Conservation (phyloP, 768 basidiomycete genomes). For the Ramaria sp. region DNA sequence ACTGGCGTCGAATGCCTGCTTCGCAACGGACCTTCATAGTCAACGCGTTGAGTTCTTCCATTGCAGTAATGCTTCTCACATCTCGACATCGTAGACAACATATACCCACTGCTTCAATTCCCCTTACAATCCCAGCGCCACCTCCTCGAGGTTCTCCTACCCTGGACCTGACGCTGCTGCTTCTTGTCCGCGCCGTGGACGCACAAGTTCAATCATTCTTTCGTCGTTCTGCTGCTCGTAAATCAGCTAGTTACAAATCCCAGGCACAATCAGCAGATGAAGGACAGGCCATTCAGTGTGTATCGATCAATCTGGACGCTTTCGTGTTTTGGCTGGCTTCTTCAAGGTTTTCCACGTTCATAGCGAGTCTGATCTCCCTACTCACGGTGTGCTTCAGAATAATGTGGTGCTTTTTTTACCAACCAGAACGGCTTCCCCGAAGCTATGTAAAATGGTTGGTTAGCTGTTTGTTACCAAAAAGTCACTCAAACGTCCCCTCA, state of each 20-base stretch:
- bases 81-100: conserved; percentile 27
- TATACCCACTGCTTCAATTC: conserved; percentile 19
- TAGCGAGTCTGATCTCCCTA: conserved; percentile 7
- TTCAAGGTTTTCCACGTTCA: conserved; percentile 41
- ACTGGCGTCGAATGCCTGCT: conserved; percentile 21
- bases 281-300: conserved; percentile 22
- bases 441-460: conserved; percentile 57
- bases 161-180: conserved; percentile 55
- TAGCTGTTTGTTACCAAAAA: background rate
- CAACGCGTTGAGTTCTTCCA: conserved; percentile 43
- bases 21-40: conserved; percentile 47
- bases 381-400: conserved; percentile 36
- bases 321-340: conserved; percentile 70
- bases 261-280: conserved; percentile 9
- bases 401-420: conserved; percentile 85
- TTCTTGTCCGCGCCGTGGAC: conserved; percentile 63
- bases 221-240: background rate
- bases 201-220: conserved; percentile 36
- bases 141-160: conserved; percentile 35
- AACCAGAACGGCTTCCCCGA: conserved; percentile 39
- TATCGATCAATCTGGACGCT: conserved; percentile 45
- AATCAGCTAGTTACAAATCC: background rate
- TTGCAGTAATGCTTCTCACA: conserved; percentile 51
- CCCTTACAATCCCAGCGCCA: conserved; percentile 13
- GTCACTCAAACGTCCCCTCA: conserved; percentile 12